Conservation (phyloP, 371 early-diverging fungal genomes). For the Paraphysoderma sedebokerense region DNA sequence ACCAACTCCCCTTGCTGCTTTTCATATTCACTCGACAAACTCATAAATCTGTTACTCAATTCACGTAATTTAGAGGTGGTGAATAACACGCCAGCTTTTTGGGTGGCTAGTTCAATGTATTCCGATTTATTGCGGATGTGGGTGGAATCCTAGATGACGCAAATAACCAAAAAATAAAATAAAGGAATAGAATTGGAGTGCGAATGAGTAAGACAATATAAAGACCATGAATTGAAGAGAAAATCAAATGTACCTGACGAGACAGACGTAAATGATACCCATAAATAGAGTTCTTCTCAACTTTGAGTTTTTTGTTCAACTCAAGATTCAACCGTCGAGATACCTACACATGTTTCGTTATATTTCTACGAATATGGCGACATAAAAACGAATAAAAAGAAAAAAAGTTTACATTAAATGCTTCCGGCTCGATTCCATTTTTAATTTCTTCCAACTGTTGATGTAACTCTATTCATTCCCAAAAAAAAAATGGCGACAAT, state of each 20-base stretch:
- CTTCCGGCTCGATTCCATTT: conserved; percentile 37
- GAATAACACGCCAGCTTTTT: conserved; percentile 75
- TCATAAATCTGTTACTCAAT: conserved; percentile 28
- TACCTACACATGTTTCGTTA: too few species aligned
- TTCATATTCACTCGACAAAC: conserved; percentile 38
- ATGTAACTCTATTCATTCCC: conserved; percentile 34
- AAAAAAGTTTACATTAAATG: conserved; percentile 18
- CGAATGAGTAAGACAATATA: background rate
- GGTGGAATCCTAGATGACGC: conserved; percentile 28
- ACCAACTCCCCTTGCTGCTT: conserved; percentile 51
- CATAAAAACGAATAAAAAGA: too few species aligned
- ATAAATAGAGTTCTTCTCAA: conserved; percentile 60
- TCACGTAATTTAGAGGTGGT: conserved; percentile 51
- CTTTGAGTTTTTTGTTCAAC: conserved; percentile 69
- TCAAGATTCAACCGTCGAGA: conserved; percentile 52
- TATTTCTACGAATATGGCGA: too few species aligned
- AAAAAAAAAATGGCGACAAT: too few species aligned
- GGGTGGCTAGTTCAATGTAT: conserved; percentile 75
- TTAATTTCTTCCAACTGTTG: conserved; percentile 36
- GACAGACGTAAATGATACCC: conserved; percentile 80
- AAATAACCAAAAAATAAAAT: too few species aligned
- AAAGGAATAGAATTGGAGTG: too few species aligned
- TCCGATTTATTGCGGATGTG: conserved; percentile 39
- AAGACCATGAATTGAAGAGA: too few species aligned
- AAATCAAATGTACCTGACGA: conserved; percentile 33